A percentile compares a stretch with the other conserved stretches of the same genome.
phyloP scores from a whole-genome alignment of 2,329 filamentous ascomycete genomes.

The Byssothecium circinans region DNA sequence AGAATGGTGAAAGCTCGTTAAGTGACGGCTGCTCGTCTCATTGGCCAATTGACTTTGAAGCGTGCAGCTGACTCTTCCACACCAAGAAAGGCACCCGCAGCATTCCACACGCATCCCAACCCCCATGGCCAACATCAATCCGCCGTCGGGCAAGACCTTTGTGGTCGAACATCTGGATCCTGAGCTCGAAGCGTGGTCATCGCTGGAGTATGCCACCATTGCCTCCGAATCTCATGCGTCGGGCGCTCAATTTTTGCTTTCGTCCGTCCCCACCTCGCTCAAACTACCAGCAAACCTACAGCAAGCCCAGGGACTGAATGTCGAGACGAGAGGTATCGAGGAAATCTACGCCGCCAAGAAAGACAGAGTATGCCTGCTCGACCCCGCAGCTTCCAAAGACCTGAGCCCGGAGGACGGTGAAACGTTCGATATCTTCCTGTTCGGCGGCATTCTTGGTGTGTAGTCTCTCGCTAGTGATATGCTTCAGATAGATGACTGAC shows the following conservation, averaged over 20 bases:
- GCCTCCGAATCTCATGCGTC: conserved; percentile 73
- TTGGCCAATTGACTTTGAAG: conserved; percentile 25
- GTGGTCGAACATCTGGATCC: conserved; percentile 96
- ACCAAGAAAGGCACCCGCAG: conserved; percentile 21
- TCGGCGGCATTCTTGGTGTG: conserved; percentile 91
- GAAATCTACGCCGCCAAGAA: conserved; percentile 74
- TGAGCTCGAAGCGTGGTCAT: conserved; percentile 91
- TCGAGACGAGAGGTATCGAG: conserved; percentile 79
- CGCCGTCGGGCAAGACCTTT: conserved; percentile 66
- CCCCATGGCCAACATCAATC: conserved; percentile 30
- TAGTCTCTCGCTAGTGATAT: conserved; percentile 3
- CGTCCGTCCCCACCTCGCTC: conserved; percentile 73
- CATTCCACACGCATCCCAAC: conserved; percentile 15
- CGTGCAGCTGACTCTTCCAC: conserved; percentile 21
- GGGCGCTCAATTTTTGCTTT: conserved; percentile 74
- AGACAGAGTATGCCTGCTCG: conserved; percentile 80
- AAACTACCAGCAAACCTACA: conserved; percentile 61
- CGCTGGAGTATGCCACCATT: conserved; percentile 88
- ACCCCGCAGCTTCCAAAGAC: conserved; percentile 81
- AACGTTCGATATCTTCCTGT: conserved; percentile 86
- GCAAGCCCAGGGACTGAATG: conserved; percentile 63
- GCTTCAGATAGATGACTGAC: conserved; percentile 24
- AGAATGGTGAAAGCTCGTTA: not conserved
- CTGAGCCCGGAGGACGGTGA: conserved; percentile 80
- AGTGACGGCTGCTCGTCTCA: conserved; percentile 3